A percentile compares a stretch with the other conserved stretches of the same genome.
Evolutionary conservation across 2,329 filamentous ascomycete species (phyloP).

Genomic region (Colletotrichum sp.): DNA sequence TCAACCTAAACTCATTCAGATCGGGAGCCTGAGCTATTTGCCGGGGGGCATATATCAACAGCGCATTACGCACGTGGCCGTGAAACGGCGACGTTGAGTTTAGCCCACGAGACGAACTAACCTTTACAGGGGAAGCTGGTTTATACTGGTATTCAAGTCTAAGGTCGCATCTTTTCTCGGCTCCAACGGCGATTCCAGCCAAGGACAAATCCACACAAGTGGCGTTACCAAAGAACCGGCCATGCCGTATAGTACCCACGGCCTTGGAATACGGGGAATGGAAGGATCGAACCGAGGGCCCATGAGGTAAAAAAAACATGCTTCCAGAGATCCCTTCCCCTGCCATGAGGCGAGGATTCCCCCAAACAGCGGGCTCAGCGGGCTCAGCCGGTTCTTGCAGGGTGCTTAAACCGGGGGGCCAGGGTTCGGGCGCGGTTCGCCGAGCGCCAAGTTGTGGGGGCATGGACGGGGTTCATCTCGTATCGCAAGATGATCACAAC

Average conservation of each 20-base stretch:
- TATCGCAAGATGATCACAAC: background rate
- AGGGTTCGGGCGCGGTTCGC: background rate
- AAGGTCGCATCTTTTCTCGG: background rate
- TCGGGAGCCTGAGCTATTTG: background rate
- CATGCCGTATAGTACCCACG: background rate
- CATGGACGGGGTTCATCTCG: conserved; percentile 11
- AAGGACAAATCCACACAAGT: background rate
- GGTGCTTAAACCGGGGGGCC: background rate
- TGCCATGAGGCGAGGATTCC: background rate
- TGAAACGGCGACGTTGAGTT: conserved; percentile 1
- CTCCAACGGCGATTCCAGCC: background rate
- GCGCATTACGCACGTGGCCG: background rate
- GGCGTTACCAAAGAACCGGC: background rate
- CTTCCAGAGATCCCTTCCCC: background rate
- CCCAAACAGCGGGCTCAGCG: background rate
- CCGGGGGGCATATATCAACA: background rate
- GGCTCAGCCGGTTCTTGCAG: background rate
- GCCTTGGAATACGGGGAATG: background rate
- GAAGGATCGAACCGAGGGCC: background rate
- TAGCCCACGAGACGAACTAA: background rate
- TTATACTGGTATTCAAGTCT: background rate
- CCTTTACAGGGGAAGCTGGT: background rate
- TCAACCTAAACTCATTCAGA: background rate
- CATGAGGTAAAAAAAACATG: background rate
- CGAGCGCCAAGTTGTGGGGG: conserved; percentile 4